A percentile compares a stretch with the other conserved stretches of the same genome.
Evolutionary conservation across 441 rosid species (phyloP).

Genomic region (Erodium moschatum): DNA sequence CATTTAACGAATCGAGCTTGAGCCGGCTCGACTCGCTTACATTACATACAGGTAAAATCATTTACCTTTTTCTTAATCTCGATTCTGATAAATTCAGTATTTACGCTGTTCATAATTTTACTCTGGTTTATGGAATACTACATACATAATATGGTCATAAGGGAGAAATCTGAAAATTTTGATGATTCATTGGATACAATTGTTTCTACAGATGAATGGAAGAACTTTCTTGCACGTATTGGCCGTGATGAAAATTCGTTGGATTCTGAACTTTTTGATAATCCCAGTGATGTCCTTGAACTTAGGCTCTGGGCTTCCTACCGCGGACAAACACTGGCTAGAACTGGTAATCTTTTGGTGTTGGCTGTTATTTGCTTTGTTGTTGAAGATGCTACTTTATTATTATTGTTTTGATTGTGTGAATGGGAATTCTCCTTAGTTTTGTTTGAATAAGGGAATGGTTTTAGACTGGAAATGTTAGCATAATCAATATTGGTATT

Average conservation of each 20-base stretch:
- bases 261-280: conserved; percentile 65
- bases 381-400: neutral
- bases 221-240: conserved; percentile 88
- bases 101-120: neutral
- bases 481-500: neutral
- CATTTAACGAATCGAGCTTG: neutral
- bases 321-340: conserved; percentile 91
- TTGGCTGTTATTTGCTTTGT: neutral
- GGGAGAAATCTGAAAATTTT: neutral
- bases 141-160: neutral
- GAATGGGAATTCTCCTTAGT: neutral
- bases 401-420: neutral
- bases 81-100: too few species aligned
- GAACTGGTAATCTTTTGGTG: conserved; percentile 54
- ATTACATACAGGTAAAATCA: too few species aligned
- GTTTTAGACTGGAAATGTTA: neutral
- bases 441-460: neutral
- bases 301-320: conserved; percentile 99
- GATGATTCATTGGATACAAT: neutral
- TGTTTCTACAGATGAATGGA: conserved; percentile 80
- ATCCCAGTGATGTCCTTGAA: conserved; percentile 70
- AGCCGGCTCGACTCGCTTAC: neutral
- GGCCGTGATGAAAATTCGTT: conserved; percentile 80
- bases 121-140: neutral
- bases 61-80: too few species aligned